Evolutionary conservation across 495 filamentous ascomycete species (phyloP).

Genomic region (Aspergillus sclerotiicarbonarius): DNA sequence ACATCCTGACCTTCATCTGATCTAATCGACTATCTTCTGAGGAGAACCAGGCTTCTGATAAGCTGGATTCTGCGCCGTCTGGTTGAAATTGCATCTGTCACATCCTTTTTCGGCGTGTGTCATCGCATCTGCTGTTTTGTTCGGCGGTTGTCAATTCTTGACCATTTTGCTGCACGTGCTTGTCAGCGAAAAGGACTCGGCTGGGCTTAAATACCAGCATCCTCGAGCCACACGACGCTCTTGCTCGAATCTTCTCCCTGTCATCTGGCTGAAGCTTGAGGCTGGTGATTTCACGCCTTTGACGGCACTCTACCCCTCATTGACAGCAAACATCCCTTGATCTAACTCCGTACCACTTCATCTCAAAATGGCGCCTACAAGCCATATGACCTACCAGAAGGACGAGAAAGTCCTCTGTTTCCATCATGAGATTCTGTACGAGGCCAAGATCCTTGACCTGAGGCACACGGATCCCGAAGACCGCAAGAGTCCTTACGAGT

Average conservation of each 20-base stretch:
- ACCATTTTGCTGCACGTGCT: not conserved
- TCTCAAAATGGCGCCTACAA: slow-evolving; percentile 58
- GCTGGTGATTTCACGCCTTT: not conserved
- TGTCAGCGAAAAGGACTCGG: not conserved
- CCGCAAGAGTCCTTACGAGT: slow-evolving; percentile 73
- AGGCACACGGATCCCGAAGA: slow-evolving; percentile 62
- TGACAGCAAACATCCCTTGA: not conserved
- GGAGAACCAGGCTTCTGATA: not conserved
- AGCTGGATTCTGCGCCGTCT: not conserved
- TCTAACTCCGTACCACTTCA: slow-evolving; percentile 2
- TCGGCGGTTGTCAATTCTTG: not conserved
- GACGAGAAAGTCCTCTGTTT: slow-evolving; percentile 97
- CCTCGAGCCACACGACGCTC: not conserved
- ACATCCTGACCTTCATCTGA: not conserved
- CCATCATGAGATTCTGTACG: slow-evolving; percentile 93
- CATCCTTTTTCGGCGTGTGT: not conserved
- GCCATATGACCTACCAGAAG: slow-evolving; percentile 66
- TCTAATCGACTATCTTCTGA: not conserved
- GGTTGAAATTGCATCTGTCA: not conserved
- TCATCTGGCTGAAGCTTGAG: not conserved
- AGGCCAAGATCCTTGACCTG: slow-evolving; percentile 87
- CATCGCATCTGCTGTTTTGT: not conserved
- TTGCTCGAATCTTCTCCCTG: not conserved
- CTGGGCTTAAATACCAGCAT: not conserved
- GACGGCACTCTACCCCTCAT: not conserved